Base-by-base conservation (phyloP, 768 basidiomycete genomes). In the Termitomyces sp. region DNA sequence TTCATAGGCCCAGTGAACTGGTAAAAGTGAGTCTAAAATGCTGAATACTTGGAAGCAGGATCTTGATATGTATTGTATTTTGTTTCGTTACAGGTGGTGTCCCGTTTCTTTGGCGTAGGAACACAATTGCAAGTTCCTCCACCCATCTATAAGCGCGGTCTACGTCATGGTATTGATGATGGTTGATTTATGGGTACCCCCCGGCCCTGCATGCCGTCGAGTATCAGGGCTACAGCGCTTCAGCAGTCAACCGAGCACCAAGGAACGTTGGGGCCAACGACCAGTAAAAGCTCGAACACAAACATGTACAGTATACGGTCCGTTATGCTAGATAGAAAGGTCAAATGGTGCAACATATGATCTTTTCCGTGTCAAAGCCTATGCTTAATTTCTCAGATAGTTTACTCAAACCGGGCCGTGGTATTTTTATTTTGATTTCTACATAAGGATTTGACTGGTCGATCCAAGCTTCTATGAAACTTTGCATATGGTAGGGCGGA, bases 321-420 rank as follows among this genome's bases (percentile, higher is more conserved):
- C 37, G 39, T 7, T 6, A 33, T 30, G 18, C 47, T 30, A 31
- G 47, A 31, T 42, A 34, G n/a, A 7, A 27, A 47, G 52, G 53
- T 59, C 58, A 59, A 59, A 49, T 54, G 61, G 57, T 39, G 8
- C 30, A 44, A 16, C 61, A 63, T 60, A 57, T 58, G 61, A 59
- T 57, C 58, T 42, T 20, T 27, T 36, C 47, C 16, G 1, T 18
- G 15, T 34, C 27, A 18, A 52, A 24, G 8, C 34, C 27, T 33
- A 39, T 48, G 52, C 58, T 59, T 22, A 8, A 34, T 16, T 15
- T 62, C 58, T 58, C 37, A 42, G 31, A 55, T 42, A 58, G 15
- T n/a, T 31, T 22, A 18, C 54, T 41, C 8, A 48, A 15, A 33
- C 55, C 61, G 58, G 61, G 33, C 61, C 61, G 58, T 39, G 33